Conservation (phyloP, 1,284 basidiomycete genomes). For the Puccinia hordei region DNA sequence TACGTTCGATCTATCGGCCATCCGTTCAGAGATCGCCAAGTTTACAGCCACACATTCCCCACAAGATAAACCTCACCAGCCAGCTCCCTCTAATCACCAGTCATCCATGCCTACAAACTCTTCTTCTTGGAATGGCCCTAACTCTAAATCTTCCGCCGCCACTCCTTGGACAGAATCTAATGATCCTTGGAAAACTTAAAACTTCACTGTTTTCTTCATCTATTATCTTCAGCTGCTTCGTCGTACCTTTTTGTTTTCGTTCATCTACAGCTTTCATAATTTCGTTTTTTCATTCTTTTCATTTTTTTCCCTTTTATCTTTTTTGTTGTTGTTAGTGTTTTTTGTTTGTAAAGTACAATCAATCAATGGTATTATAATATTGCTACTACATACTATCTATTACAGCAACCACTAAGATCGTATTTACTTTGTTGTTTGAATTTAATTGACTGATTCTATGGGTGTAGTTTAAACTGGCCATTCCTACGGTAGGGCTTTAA, state of each 20-base stretch:
- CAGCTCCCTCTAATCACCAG: neutral
- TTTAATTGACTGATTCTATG: too few species aligned
- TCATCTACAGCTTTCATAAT: neutral
- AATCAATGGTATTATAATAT: too few species aligned
- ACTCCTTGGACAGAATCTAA: constrained; percentile 25
- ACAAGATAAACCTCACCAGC: constrained; percentile 3
- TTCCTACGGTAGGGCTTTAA: too few species aligned
- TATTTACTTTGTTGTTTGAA: neutral
- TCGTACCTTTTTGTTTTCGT: neutral
- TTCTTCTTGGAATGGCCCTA: neutral
- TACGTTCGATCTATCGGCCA: constrained; percentile 46
- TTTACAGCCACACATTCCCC: neutral
- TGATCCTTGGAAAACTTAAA: constrained; percentile 23
- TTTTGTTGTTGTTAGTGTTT: neutral
- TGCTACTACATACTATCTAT: too few species aligned
- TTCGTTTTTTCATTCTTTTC: neutral
- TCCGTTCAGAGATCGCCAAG: constrained; percentile 37
- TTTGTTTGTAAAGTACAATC: constrained; percentile 3
- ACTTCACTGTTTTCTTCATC: neutral
- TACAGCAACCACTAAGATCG: neutral
- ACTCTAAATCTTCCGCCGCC: neutral
- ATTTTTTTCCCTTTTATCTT: too few species aligned
- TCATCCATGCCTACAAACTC: neutral
- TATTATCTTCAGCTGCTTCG: neutral
- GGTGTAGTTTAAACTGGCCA: too few species aligned